Evolutionary conservation across 306 rosid genomes (phyloP).

Genomic region (Ochetophila trinervis): DNA sequence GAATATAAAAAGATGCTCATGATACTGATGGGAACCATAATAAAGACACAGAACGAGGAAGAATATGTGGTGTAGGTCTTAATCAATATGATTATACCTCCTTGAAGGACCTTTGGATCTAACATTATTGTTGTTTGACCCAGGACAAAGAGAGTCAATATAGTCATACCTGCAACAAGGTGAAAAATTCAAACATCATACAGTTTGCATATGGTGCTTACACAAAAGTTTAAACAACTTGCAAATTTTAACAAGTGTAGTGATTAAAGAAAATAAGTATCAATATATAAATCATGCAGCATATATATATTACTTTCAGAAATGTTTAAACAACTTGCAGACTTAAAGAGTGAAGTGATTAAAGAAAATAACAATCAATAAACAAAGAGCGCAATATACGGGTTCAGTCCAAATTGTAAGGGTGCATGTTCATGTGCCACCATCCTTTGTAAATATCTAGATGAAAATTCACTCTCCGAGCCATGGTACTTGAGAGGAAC

Average conservation of each 20-base stretch:
- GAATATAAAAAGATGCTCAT: background rate
- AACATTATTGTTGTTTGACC: constrained; percentile 34
- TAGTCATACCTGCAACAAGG: constrained; percentile 59
- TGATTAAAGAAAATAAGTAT: background rate
- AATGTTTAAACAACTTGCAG: background rate
- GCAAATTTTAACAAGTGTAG: background rate
- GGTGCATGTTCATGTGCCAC: constrained; percentile 50
- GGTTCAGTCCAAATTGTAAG: constrained; percentile 62
- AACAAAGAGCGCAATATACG: constrained; percentile 43
- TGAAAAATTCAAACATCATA: constrained; percentile 23
- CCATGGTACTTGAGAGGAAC: constrained; percentile 83
- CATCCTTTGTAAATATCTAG: constrained; percentile 69
- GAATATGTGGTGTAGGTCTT: no score
- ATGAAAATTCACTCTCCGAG: constrained; percentile 63
- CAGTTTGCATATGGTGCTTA: background rate
- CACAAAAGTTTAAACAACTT: background rate
- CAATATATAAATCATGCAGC: constrained; percentile 4
- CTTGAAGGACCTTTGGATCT: constrained; percentile 53
- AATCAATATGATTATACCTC: constrained; percentile 45
- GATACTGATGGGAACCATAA: background rate
- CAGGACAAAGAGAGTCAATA: constrained; percentile 69
- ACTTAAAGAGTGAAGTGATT: background rate
- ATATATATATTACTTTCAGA: background rate
- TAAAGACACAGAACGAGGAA: background rate
- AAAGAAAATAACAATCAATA: background rate